Base-by-base conservation (phyloP, 1,284 basidiomycete species). In the Erythrobasidium hasegawianum region DNA sequence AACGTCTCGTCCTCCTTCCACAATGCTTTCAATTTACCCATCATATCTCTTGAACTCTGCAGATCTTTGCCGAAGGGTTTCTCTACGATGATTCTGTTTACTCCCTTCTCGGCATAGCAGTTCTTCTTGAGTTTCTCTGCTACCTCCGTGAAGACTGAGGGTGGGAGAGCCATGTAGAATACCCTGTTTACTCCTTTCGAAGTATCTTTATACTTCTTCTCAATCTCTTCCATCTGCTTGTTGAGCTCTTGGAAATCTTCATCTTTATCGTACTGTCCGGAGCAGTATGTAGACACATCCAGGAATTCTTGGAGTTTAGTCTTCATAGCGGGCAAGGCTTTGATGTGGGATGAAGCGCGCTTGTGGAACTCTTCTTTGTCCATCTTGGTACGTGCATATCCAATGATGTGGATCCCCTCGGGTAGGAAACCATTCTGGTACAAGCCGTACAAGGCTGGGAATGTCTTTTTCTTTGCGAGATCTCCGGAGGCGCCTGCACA, bases 381-480 rank as follows among this genome's bases (percentile, higher is more conserved):
- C 92, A 96, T 95, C 81, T 95, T 94, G 39, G 93, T 93, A 71
- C 93, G 86, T 27, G 93, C 93, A 78, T 97, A 97, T 53, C 93
- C 93, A 68, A 97, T 86, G 78, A 97, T 92, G 79, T 87, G 87
- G 72, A 88, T 83, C 77, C 85, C 88, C 67, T 83, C 82, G 45
- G 93, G 92, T 24, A 97, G 84, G 80, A 87, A 87, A 54, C 84
- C 85, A 73, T 86, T 85, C 72, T 83, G 82, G 82, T 84, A 95
- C 72, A 97, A 86, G 68, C 86, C 87, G 77, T 95, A 96, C 69
- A 97, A 83, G 43, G 93, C 93, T 16, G 93, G 93, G 79, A 93
- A 89, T 10, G 94, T 97, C 92, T 98, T 98, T 83, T 98, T 98
- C 87, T 97, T 97, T 68, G 95, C 96, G 57, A 98, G 83, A 82